Evolutionary conservation across 441 rosid genomes (phyloP), one percentile per base, ranked within the genome.

Genomic region (Capsella rubella): DNA sequence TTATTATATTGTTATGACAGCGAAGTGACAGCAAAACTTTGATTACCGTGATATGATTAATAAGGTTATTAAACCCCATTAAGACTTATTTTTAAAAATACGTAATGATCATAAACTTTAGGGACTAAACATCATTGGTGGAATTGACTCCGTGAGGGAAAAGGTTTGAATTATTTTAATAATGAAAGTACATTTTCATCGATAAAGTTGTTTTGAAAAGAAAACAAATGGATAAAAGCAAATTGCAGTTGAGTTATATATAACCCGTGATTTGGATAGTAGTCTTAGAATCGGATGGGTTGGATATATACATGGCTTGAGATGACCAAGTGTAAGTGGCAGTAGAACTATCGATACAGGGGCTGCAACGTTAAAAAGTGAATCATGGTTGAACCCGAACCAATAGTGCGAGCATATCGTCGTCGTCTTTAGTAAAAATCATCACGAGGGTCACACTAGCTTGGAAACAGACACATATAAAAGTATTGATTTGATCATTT

Each of bases 1-100:
- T 27, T 49, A 37, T 2, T 27, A 59, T 50, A 71, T 28, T 40
- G 42, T 7, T 37, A 15, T 37, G 67, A 50, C 49, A 69, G 56
- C 27, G 11, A 69, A 43, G 11, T 47, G 51, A 46, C 51, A 46
- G 25, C 21, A 15, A 15, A 43, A 0, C 9, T 46, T 16, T 69
- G 12, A 10, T 67, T 32, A 32, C 7, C 7, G 12, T 55, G n/a
- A 60, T 58, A 35, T 58, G 15, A 37, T 69, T 15, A 42, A 12
- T 42, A 4, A 21, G 15, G 14, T 29, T 15, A n/a, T 5, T 6
- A n/a, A 45, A n/a, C 15, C 9, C 58, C 49, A 29, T 5, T 58
- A 1, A 47, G 28, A 34, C 31, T 25, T 18, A 34, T 31, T 54
- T 4, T 5, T 8, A 9, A 27, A 18, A 34, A 6, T 34, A 16